A percentile compares a stretch with the other conserved stretches of the same genome.
These are phyloP conservation scores for Graphilbum ipis-grandicollis DNA, from an alignment of 2,329 filamentous ascomycete species.

Conservation along the genomic window DNA sequence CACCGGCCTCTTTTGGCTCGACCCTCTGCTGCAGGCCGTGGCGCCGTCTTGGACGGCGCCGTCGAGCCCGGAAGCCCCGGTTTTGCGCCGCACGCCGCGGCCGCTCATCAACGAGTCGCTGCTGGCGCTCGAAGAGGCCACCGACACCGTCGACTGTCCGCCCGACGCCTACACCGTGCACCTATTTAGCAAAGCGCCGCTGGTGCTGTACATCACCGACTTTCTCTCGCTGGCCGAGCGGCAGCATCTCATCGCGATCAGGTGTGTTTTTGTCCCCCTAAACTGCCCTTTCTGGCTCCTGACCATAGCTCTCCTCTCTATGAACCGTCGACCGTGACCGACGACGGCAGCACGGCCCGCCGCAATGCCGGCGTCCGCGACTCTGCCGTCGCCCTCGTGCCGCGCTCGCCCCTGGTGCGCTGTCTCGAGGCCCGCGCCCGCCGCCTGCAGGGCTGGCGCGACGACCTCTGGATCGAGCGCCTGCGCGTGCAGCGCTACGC, in stretches of 20 bases:
- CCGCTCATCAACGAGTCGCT: constrained; percentile 32
- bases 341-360: constrained; percentile 23
- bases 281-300: neutral
- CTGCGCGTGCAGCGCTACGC: constrained; percentile 32
- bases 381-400: constrained; percentile 33
- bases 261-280: constrained; percentile 17
- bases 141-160: constrained; percentile 14
- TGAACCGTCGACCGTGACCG: constrained; percentile 30
- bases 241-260: constrained; percentile 29
- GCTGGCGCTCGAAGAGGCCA: constrained; percentile 24
- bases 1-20: constrained; percentile 24
- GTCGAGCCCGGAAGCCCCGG: neutral
- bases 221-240: constrained; percentile 29
- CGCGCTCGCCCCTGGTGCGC: constrained; percentile 23
- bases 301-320: constrained; percentile 25
- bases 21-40: constrained; percentile 19
- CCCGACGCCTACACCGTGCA: constrained; percentile 27
- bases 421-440: constrained; percentile 30
- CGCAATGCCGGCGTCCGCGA: constrained; percentile 28
- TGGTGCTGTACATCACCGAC: constrained; percentile 35
- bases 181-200: constrained; percentile 28
- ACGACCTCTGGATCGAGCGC: constrained; percentile 33
- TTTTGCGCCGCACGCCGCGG: constrained; percentile 15
- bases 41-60: constrained; percentile 12
- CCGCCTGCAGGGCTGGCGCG: constrained; percentile 34